phyloP scores from a whole-genome alignment of 306 rosid species.

The Vigna mungo region DNA sequence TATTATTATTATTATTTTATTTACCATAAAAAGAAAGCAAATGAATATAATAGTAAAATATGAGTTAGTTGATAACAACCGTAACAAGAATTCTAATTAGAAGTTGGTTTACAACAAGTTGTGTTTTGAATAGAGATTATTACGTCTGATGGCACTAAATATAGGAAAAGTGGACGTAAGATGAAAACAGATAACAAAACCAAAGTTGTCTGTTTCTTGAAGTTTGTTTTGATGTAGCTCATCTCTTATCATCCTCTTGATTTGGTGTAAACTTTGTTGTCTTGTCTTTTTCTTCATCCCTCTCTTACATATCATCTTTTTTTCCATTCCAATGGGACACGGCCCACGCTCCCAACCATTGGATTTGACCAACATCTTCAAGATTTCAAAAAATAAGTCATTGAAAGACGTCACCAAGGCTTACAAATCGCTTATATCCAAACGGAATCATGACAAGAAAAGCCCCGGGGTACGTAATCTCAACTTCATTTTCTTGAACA shows the following conservation, averaged over 20 bases:
- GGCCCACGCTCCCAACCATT: slow-evolving; percentile 52
- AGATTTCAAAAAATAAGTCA: slow-evolving; percentile 55
- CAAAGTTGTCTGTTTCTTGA: slow-evolving; percentile 15
- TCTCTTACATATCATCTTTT: background rate
- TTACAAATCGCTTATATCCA: slow-evolving; percentile 49
- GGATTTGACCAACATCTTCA: slow-evolving; percentile 61
- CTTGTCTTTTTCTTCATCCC: slow-evolving; percentile 27
- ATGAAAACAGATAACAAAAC: slow-evolving; percentile 27
- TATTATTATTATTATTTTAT: background rate
- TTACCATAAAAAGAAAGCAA: background rate
- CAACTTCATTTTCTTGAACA: background rate
- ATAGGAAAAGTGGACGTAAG: slow-evolving; percentile 37
- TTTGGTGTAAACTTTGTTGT: slow-evolving; percentile 6
- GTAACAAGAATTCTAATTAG: slow-evolving; percentile 35
- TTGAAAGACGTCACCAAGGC: slow-evolving; percentile 70
- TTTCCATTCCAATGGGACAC: slow-evolving; percentile 58
- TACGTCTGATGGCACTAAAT: slow-evolving; percentile 40
- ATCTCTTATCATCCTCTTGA: slow-evolving; percentile 17
- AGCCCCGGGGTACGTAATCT: slow-evolving; percentile 43
- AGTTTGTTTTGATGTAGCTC: slow-evolving; percentile 10
- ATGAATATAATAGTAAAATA: slow-evolving; percentile 20
- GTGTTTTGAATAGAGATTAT: slow-evolving; percentile 42
- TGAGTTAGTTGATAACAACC: slow-evolving; percentile 45
- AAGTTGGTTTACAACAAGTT: slow-evolving; percentile 39
- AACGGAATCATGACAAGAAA: slow-evolving; percentile 40